Conservation (phyloP, 441 rosid genomes). For the Erysimum cheiri region DNA sequence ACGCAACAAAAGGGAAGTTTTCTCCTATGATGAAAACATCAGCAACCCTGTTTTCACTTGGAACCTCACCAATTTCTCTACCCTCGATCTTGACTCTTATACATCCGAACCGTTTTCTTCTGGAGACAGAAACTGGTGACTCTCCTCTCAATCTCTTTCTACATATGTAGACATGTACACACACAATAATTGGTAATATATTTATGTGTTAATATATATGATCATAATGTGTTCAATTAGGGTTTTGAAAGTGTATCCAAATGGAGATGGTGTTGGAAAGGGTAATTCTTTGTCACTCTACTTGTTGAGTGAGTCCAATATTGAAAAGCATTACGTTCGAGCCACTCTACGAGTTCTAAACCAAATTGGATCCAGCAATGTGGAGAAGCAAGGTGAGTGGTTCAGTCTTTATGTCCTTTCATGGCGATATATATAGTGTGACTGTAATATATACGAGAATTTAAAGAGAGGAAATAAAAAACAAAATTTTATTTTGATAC, state of each 20-base stretch:
- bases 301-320: conserved; percentile 24
- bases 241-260: conserved; percentile 35
- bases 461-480: background rate
- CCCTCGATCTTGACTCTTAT: background rate
- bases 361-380: conserved; percentile 5
- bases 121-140: conserved; percentile 36
- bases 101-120: conserved; percentile 18
- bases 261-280: conserved; percentile 20
- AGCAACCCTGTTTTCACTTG: background rate
- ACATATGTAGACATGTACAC: background rate
- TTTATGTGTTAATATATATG: background rate
- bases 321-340: conserved; percentile 22
- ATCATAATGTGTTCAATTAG: conserved; percentile 1
- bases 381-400: conserved; percentile 25
- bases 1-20: background rate
- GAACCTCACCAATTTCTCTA: conserved; percentile 23
- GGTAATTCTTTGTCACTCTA: conserved; percentile 31
- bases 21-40: conserved; percentile 9
- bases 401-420: background rate
- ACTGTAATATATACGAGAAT: background rate
- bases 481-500: too few relatives aligned
- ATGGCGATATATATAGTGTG: too few relatives aligned
- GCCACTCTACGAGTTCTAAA: conserved; percentile 31
- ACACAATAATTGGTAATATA: background rate
- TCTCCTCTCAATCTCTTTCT: background rate